A percentile compares a stretch with the other conserved stretches of the same genome.
Conservation (phyloP, 1,139 yeast genomes). For the Kodamaea alishanica region DNA sequence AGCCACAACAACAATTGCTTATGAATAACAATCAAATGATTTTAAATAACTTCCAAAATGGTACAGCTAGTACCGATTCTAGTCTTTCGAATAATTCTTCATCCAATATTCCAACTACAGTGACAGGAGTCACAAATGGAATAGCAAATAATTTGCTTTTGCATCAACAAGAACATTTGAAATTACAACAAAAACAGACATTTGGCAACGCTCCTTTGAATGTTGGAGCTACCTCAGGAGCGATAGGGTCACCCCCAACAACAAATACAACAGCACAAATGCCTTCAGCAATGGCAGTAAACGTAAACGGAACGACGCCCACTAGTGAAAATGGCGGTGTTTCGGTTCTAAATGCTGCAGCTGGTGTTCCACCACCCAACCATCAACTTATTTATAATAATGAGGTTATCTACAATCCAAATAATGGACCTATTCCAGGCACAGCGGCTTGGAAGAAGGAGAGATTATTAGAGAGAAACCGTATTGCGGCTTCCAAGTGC, state of each 20-base stretch:
- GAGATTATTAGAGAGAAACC: slow-evolving; percentile 61
- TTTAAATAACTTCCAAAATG: slow-evolving; percentile 10
- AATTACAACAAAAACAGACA: slow-evolving; percentile 7
- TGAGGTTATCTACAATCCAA: slow-evolving; percentile 61
- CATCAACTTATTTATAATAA: slow-evolving; percentile 55
- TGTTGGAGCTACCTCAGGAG: not conserved
- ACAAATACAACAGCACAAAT: not conserved
- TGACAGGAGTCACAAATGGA: slow-evolving; percentile 2
- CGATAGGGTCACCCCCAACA: not conserved
- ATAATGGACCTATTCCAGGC: slow-evolving; percentile 69
- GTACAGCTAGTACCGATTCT: not conserved
- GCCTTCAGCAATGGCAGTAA: slow-evolving; percentile 1
- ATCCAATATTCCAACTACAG: slow-evolving; percentile 1
- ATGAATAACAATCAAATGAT: not conserved
- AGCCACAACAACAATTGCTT: slow-evolving; percentile 2
- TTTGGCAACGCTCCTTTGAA: not conserved
- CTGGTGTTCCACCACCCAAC: slow-evolving; percentile 53
- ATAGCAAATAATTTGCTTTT: slow-evolving; percentile 1
- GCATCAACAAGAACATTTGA: slow-evolving; percentile 9
- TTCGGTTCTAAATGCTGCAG: slow-evolving; percentile 16
- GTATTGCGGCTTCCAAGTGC: slow-evolving; percentile 75
- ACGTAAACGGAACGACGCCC: not conserved
- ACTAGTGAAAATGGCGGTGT: not conserved
- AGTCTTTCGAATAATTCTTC: too few relatives aligned
- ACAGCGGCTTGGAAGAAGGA: slow-evolving; percentile 79